phyloP scores from a whole-genome alignment of 352 stramenopile species.

The Saprolegnia diclina region DNA sequence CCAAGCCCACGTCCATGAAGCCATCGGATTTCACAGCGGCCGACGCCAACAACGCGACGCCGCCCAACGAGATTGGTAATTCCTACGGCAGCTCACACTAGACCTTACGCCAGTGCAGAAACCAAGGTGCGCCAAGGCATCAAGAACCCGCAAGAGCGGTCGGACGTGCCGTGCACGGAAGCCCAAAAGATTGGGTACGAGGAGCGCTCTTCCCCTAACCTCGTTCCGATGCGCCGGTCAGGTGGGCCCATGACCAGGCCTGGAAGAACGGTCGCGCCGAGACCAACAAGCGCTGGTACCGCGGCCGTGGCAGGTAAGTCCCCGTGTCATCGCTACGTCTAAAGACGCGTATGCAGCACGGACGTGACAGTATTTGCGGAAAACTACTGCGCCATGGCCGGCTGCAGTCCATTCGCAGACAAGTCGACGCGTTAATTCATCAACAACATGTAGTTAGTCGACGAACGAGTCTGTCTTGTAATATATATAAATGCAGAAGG shows the following conservation, averaged over 20 bases:
- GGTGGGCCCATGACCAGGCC: conserved; percentile 70
- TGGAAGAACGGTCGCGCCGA: conserved; percentile 57
- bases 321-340: too few species aligned
- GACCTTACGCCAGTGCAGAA: conserved; percentile 25
- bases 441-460: too few species aligned
- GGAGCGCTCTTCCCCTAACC: background rate
- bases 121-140: conserved; percentile 57
- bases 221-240: conserved; percentile 21
- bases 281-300: conserved; percentile 78
- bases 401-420: conserved; percentile 78
- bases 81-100: background rate
- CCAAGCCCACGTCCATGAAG: conserved; percentile 72
- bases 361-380: conserved; percentile 81
- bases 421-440: conserved; percentile 58
- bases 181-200: conserved; percentile 60
- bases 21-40: conserved; percentile 60
- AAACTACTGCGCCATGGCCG: conserved; percentile 79
- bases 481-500: background rate
- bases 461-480: too few species aligned
- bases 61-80: conserved; percentile 43
- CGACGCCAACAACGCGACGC: conserved; percentile 44
- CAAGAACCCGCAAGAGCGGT: conserved; percentile 63
- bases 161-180: conserved; percentile 63
- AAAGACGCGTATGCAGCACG: conserved; percentile 44
- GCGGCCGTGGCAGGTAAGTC: conserved; percentile 63